phyloP scores from a whole-genome alignment of 768 basidiomycete genomes.

The Psilocybe sp. region DNA sequence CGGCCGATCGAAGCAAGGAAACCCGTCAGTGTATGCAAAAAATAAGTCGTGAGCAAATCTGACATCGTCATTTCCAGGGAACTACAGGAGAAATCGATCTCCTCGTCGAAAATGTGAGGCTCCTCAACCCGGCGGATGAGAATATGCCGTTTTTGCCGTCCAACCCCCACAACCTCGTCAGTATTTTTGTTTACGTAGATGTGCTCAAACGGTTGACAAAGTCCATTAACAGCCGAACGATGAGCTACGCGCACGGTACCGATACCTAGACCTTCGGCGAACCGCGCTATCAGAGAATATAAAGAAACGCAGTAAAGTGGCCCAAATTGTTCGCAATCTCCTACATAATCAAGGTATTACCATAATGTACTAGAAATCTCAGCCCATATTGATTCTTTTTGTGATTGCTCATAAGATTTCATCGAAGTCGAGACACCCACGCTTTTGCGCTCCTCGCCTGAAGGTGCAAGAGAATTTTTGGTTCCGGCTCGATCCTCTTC shows the following conservation, averaged over 20 bases:
- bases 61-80: constrained; percentile 35
- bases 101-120: constrained; percentile 59
- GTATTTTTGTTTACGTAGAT: constrained; percentile 27
- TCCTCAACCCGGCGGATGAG: constrained; percentile 76
- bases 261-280: constrained; percentile 87
- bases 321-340: constrained; percentile 68
- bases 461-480: constrained; percentile 92
- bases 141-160: constrained; percentile 85
- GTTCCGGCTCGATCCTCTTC: constrained; percentile 69
- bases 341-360: constrained; percentile 68
- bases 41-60: constrained; percentile 15
- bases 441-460: constrained; percentile 86
- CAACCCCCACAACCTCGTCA: constrained; percentile 70
- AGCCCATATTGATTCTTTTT: neutral
- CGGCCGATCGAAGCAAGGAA: constrained; percentile 64
- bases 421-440: constrained; percentile 92
- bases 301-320: constrained; percentile 78
- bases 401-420: constrained; percentile 56
- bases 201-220: constrained; percentile 7
- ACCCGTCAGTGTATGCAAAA: constrained; percentile 42
- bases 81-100: constrained; percentile 80
- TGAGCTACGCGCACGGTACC: constrained; percentile 79
- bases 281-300: constrained; percentile 72
- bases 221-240: constrained; percentile 66
- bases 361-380: neutral